These are phyloP conservation scores for Coemansia sp. DNA, from an alignment of 192 early-diverging fungal genomes.

Conservation along the genomic window DNA sequence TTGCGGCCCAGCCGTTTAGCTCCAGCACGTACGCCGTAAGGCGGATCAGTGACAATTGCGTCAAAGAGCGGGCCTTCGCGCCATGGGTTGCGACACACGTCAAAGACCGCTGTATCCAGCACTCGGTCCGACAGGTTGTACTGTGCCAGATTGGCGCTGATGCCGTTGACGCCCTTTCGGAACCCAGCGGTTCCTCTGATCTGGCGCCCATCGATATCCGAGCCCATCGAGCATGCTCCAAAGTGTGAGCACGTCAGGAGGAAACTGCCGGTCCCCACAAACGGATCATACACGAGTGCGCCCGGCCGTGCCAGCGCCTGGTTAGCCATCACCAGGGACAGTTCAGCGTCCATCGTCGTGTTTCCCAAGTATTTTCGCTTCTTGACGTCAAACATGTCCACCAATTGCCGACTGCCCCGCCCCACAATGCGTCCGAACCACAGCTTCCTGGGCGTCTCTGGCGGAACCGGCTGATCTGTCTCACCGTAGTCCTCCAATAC, in stretches of 20 bases:
- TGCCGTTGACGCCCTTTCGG: constrained; percentile 45
- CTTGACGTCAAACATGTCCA: constrained; percentile 90
- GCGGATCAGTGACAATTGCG: constrained; percentile 92
- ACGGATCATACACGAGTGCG: constrained; percentile 89
- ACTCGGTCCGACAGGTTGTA: constrained; percentile 74
- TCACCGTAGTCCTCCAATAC: constrained; percentile 81
- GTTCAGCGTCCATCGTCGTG: constrained; percentile 97
- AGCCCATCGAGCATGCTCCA: constrained; percentile 86
- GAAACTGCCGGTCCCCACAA: constrained; percentile 95
- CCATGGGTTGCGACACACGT: constrained; percentile 88
- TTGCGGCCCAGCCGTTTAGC: constrained; percentile 86
- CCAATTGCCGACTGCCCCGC: constrained; percentile 62
- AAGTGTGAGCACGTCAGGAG: constrained; percentile 92
- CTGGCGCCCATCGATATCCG: constrained; percentile 98
- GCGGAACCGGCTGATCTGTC: constrained; percentile 17
- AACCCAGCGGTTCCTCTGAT: constrained; percentile 78
- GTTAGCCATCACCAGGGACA: constrained; percentile 96
- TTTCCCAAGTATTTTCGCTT: constrained; percentile 93
- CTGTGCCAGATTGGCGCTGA: constrained; percentile 81
- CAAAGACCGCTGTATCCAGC: constrained; percentile 80
- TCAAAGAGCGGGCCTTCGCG: constrained; percentile 66
- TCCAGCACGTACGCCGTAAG: constrained; percentile 96
- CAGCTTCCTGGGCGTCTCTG: constrained; percentile 35
- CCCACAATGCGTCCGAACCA: constrained; percentile 77
- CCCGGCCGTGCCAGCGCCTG: constrained; percentile 77